Percentiles rank a stretch among this genome's conserved stretches.
Conservation (phyloP, 352 stramenopile genomes). For the Phytopythium vexans region DNA sequence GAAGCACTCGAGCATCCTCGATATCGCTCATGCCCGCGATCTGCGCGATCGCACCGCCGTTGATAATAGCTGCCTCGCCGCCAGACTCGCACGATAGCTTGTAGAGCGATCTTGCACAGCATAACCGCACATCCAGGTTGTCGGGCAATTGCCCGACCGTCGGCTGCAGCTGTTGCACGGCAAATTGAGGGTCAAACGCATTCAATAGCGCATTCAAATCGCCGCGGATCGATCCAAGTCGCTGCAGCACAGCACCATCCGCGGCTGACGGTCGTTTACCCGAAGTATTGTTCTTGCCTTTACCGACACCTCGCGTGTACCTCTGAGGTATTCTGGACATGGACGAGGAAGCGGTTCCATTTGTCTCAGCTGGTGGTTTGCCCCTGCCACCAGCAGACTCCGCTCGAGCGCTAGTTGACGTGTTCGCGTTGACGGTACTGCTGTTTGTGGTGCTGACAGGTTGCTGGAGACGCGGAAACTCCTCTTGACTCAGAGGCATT, state of each 20-base stretch:
- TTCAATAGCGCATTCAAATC: slow-evolving; percentile 23
- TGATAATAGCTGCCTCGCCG: slow-evolving; percentile 57
- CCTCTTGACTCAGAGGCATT: background rate
- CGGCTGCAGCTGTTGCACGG: background rate
- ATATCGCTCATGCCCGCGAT: slow-evolving; percentile 72
- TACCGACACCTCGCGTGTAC: background rate
- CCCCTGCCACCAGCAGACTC: background rate
- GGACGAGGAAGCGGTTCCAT: too few species aligned
- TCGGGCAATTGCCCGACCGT: slow-evolving; percentile 4
- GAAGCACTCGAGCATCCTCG: slow-evolving; percentile 48
- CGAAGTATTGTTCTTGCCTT: background rate
- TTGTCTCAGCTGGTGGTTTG: background rate
- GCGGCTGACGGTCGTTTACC: background rate
- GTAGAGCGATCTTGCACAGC: slow-evolving; percentile 74
- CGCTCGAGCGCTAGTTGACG: too few species aligned
- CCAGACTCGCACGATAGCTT: slow-evolving; percentile 69
- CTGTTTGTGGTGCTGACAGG: too few species aligned
- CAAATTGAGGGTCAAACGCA: slow-evolving; percentile 14
- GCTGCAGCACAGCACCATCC: slow-evolving; percentile 18
- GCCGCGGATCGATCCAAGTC: slow-evolving; percentile 31
- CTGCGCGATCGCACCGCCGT: slow-evolving; percentile 55
- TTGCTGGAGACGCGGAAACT: too few species aligned
- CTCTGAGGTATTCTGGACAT: too few species aligned
- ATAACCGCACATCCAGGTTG: slow-evolving; percentile 56
- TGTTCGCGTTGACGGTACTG: too few species aligned